Conservation (phyloP, 2,329 filamentous ascomycete species). For the Beauveria sp. region DNA sequence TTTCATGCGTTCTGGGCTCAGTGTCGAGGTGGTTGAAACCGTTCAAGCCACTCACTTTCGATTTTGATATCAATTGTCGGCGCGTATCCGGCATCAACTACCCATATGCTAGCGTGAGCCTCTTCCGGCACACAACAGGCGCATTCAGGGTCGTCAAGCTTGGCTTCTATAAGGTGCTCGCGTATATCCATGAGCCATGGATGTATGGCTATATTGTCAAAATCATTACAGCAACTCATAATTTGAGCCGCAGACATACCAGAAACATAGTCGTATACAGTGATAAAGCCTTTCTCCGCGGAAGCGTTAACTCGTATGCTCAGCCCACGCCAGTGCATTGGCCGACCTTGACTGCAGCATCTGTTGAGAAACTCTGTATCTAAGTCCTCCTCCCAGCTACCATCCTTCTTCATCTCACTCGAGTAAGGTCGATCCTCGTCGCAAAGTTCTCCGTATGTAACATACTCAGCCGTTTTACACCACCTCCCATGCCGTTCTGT, state of each 20-base stretch:
- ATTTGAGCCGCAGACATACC: not conserved
- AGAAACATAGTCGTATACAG: constrained; percentile 18
- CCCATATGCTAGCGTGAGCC: not conserved
- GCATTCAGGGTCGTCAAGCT: not conserved
- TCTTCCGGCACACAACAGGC: not conserved
- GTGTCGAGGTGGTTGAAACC: not conserved
- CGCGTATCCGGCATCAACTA: not conserved
- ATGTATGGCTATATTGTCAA: not conserved
- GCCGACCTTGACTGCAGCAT: constrained; percentile 20
- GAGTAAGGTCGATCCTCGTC: constrained; percentile 16
- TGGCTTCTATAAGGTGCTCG: not conserved
- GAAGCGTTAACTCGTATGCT: constrained; percentile 18
- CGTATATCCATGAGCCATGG: no score
- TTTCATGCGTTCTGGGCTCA: not conserved
- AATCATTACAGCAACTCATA: not conserved
- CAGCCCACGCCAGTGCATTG: constrained; percentile 14
- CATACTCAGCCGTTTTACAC: constrained; percentile 15
- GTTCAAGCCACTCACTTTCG: not conserved
- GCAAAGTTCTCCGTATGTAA: constrained; percentile 16
- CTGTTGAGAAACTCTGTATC: constrained; percentile 19
- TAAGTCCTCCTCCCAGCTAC: constrained; percentile 18
- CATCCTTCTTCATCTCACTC: constrained; percentile 16
- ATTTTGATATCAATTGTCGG: not conserved
- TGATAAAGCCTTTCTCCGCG: constrained; percentile 18
- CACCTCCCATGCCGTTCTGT: constrained; percentile 14